Base-by-base conservation (phyloP, 345 rosid species). In the Pistacia vera region DNA sequence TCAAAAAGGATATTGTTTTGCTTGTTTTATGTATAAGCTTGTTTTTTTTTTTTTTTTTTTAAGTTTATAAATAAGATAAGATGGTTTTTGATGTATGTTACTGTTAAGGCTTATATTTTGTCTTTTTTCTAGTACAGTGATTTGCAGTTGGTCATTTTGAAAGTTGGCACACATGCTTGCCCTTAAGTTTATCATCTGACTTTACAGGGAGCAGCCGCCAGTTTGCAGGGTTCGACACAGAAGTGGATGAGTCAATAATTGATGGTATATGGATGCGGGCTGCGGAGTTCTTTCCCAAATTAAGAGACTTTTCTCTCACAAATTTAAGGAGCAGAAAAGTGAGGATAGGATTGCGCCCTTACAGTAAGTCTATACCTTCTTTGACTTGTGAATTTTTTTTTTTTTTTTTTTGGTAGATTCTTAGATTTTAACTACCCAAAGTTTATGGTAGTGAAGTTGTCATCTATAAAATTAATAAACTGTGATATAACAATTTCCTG, bases 261-360 rank as follows among this genome's bases (percentile, higher is more conserved):
- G 72, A 79, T 63, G 61, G 81, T 70, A 93, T 93, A 86, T 93
- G 95, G 99, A 85, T 79, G 57, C 86, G 91, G 41, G 95, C 92
- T 52, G 93, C 85, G 70, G 91, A 87, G 9, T 95, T 90, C 86
- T 90, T 91, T 80, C 99, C 99, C 71, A 85, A 84, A 77, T 77
- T 95, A 80, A 80, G 80, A 64, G 92, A 85, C 49, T 77, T 79
- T 18, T 60, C 86, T 63, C 86, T 89, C 7, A 68, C 76, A 41
- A 88, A 88, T 77, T 75, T 89, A 59, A 79, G 69, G 74, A 78
- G 80, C 77, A 81, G 92, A 82, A 87, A 91, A 84, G 93, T 90
- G 90, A 95, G 98, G 85, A 83, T 95, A 30, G 99, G 99, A 54
- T 85, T 95, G 75, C 98, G 98, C 66, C 99, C 98, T 72, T 95